phyloP scores from a whole-genome alignment of 2,329 filamentous ascomycete species.

The Diaporthe sp. region DNA sequence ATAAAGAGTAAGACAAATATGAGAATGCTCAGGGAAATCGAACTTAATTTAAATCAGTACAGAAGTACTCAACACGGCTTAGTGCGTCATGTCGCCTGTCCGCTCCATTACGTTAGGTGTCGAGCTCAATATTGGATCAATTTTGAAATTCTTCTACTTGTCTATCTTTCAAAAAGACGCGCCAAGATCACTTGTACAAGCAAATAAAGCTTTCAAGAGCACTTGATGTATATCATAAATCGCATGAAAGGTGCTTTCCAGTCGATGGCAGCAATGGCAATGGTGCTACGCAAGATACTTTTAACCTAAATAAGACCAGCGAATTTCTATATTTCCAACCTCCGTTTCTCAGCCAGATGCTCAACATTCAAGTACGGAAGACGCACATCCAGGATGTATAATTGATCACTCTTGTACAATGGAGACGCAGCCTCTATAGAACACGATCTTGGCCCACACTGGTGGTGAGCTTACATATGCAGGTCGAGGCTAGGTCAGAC shows the following conservation, averaged over 20 bases:
- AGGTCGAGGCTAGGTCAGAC: too few relatives aligned
- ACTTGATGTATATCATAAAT: background rate
- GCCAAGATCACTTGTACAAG: background rate
- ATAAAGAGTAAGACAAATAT: background rate
- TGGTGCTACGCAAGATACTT: background rate
- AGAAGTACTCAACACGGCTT: background rate
- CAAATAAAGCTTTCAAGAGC: background rate
- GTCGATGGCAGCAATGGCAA: background rate
- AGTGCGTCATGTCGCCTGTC: background rate
- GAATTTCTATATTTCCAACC: too few relatives aligned
- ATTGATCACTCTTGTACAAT: too few relatives aligned
- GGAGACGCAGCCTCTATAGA: too few relatives aligned
- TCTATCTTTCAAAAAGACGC: background rate
- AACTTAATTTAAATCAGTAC: too few relatives aligned
- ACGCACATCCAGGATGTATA: too few relatives aligned
- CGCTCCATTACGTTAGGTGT: background rate
- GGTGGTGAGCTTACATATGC: too few relatives aligned
- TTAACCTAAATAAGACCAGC: background rate
- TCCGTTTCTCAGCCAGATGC: too few relatives aligned
- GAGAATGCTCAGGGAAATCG: too few relatives aligned
- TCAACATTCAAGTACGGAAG: too few relatives aligned
- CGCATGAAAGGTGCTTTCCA: background rate
- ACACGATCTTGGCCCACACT: too few relatives aligned
- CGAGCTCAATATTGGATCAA: background rate
- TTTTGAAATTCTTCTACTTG: too few relatives aligned